Base-by-base conservation (phyloP, 129 eudicot genomes). In the Calendula officinalis region DNA sequence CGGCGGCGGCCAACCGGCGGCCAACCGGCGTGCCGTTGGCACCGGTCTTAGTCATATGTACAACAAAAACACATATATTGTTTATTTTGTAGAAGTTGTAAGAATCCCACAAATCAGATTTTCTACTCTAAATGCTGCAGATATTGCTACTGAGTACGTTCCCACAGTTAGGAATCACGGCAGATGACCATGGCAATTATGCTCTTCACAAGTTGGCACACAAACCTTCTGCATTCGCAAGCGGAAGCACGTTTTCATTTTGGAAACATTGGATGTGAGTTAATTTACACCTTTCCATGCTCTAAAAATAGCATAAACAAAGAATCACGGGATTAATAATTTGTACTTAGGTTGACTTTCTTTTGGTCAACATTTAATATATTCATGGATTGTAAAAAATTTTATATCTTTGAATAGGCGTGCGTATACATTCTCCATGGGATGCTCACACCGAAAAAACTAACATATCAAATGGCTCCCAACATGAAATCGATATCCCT, bases 151-250 rank as follows among this genome's bases (percentile, higher is more conserved):
- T 82, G 1, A 36, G 61, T n/a, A 16, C 10, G 50, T 70, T 43
- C 65, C 83, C 80, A 33, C 44, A 70, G 62, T 55, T 82, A 15
- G 86, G 86, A 12, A 72, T 82, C 33, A 77, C 51, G 10, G 64
- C 64, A 1, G 83, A 81, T 77, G 55, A 56, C 52, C 49, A 67
- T 64, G 87, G 83, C 3, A 37, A 74, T 13, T 78, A 77, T 45
- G 60, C 82, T 41, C 75, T 82, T 40, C 67, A 68, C 22, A 69
- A 65, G 17, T 66, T 82, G 77, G 76, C 86, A 56, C 86, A 75
- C 53, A 76, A 81, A 66, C 73, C 86, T 45, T 76, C 86, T 32
- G 83, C 83, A 66, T 81, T 81, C 65, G 83, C 77, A 44, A 82
- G 86, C 56, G 86, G 86, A 47, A 77, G 72, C 36, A 12, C 8